Evolutionary conservation across 129 eudicot genomes (phyloP), one percentile per base, ranked within the genome.

Genomic region (Oenanthe sinensis): DNA sequence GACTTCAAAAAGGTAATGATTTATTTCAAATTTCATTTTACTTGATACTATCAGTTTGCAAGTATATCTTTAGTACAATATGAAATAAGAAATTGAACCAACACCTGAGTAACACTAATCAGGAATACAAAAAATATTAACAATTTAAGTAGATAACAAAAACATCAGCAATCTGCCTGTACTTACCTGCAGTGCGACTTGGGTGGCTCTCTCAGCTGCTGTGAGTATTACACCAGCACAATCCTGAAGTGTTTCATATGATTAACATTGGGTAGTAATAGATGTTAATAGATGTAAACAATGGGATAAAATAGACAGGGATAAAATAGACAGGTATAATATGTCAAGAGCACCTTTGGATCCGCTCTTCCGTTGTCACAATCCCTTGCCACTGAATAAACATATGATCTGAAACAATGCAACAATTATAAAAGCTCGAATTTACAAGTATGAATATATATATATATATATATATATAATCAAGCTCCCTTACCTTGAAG

Each of bases 201-300:
- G 99, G 78, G 99, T 96, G 62, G 99, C 99, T 87, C 90, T 87
- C 89, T 96, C 99, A 75, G 95, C 97, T 45, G 97, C 92, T 74
- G 81, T 55, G 13, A 96, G 97, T 76, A 96, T 90, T 71, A 81
- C 99, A 28, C 97, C 99, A 76, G 99, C 97, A 74, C 99, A 96
- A 73, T 96, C 99, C 99, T 90, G 84, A 71, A 72, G 22, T 40
- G 17, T 67, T 33, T 67, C 39, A 67, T 67, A 30, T 30, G 7
- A 30, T 67, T 67, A 67, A 63, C 39, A 24, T 13, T 4, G 13
- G 39, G 43, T 14, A 33, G 39, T 5, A 8, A 55, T 24, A 19
- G 48, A 79, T 45, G 78, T 39, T 5, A 8, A 55, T 24, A 19
- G 48, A 79, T 45, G 78, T 39, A 20, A 24, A 80, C 44, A 68